Conservation (phyloP, 176 grass and related monocot genomes). For the Triticum monococcum region DNA sequence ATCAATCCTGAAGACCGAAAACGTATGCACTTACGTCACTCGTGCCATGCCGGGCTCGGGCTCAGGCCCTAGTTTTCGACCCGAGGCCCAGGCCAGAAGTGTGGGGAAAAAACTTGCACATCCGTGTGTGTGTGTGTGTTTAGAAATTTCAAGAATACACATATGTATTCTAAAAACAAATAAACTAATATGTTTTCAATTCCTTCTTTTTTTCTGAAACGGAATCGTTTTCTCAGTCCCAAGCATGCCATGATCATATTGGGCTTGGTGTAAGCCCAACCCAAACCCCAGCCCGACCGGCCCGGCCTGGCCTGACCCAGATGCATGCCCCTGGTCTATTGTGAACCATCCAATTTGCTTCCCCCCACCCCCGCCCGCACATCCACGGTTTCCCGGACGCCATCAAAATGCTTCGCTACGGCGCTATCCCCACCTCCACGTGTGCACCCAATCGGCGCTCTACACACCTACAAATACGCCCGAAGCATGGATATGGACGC, state of each 20-base stretch:
- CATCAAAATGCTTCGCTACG: background rate
- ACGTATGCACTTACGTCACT: background rate
- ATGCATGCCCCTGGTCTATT: background rate
- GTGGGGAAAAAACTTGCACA: no score
- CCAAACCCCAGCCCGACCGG: no score
- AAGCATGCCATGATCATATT: background rate
- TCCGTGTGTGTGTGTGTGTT: background rate
- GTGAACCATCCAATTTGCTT: background rate
- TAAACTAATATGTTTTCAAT: background rate
- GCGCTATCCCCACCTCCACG: background rate
- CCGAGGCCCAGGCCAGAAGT: no score
- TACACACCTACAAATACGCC: slow-evolving; percentile 18
- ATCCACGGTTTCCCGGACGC: background rate
- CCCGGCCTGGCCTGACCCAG: no score
- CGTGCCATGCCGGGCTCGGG: background rate
- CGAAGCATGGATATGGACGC: background rate
- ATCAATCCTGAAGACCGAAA: no score
- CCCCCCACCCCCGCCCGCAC: background rate
- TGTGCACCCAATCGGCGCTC: background rate
- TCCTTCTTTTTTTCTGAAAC: background rate
- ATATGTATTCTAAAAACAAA: background rate
- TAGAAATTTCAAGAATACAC: background rate
- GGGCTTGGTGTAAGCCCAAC: no score
- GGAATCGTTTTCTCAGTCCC: background rate
- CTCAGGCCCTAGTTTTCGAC: no score